A percentile compares a stretch with the other conserved stretches of the same genome.
Evolutionary conservation across 202 grass and related monocot genomes (phyloP).

Genomic region (Setaria viridis): DNA sequence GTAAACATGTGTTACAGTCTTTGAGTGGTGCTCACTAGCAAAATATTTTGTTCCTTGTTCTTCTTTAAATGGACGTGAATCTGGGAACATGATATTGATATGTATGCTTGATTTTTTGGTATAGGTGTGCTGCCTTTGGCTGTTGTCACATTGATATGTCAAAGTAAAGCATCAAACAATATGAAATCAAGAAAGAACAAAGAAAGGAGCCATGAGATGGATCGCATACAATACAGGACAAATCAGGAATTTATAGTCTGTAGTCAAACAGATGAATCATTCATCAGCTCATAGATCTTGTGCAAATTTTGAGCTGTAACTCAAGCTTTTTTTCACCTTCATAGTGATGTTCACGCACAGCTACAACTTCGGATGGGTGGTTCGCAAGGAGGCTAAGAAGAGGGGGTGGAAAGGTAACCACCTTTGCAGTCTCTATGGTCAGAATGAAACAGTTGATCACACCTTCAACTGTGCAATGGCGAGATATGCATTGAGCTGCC

Average conservation of each 20-base stretch:
- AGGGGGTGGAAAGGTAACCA: too few relatives aligned
- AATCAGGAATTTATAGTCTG: slow-evolving; percentile 6
- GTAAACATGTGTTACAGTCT: slow-evolving; percentile 19
- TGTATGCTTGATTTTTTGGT: slow-evolving; percentile 21
- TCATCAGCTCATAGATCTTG: slow-evolving; percentile 17
- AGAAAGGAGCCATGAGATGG: slow-evolving; percentile 42
- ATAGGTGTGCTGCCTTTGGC: slow-evolving; percentile 28
- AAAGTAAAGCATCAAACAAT: slow-evolving; percentile 39
- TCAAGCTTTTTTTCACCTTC: background rate
- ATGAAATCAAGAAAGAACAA: slow-evolving; percentile 30
- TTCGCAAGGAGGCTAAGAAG: too few relatives aligned
- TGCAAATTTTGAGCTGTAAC: background rate
- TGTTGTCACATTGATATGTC: slow-evolving; percentile 29
- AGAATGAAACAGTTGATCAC: too few relatives aligned
- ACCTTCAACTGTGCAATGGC: too few relatives aligned
- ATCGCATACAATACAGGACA: slow-evolving; percentile 40
- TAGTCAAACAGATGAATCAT: background rate
- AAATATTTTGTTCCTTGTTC: background rate
- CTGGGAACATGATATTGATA: slow-evolving; percentile 12
- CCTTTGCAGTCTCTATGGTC: too few relatives aligned
- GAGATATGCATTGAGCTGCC: too few relatives aligned
- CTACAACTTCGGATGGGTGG: background rate
- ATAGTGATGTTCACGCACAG: slow-evolving; percentile 10
- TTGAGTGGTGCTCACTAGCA: background rate
- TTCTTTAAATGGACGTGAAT: background rate